A percentile compares a stretch with the other conserved stretches of the same genome.
Evolutionary conservation across 306 rosid genomes (phyloP).

Genomic region (Lagenaria siceraria): DNA sequence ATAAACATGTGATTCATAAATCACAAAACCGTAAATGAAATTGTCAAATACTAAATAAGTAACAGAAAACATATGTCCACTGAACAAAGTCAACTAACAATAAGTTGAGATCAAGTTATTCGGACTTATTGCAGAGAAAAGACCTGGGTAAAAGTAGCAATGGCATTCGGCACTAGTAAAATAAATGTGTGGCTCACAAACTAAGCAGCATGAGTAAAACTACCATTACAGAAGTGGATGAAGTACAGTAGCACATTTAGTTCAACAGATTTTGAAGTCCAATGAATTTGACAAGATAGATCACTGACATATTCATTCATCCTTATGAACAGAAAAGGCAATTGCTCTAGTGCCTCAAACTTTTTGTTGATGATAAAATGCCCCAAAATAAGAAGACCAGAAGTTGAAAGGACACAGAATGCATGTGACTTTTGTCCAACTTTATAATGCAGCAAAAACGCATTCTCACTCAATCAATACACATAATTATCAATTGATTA

Average conservation of each 20-base stretch:
- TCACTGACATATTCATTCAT: background rate
- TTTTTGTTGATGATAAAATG: background rate
- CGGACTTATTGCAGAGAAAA: background rate
- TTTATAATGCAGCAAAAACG: background rate
- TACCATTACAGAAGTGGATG: background rate
- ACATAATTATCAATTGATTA: background rate
- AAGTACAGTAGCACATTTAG: background rate
- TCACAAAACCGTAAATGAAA: background rate
- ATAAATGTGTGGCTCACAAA: background rate
- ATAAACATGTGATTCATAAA: background rate
- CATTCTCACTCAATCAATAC: background rate
- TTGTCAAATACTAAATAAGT: background rate
- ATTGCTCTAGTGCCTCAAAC: background rate
- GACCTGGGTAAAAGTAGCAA: background rate
- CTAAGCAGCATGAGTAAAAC: background rate
- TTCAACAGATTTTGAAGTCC: background rate
- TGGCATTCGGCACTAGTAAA: background rate
- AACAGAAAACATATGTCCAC: background rate
- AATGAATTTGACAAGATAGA: background rate
- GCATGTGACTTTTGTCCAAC: background rate
- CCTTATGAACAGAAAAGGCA: background rate
- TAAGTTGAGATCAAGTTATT: background rate
- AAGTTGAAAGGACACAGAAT: background rate
- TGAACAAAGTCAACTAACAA: background rate
- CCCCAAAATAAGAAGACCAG: background rate